Conservation (phyloP, 176 grass and related monocot species). For the Urochloa ruziziensis region DNA sequence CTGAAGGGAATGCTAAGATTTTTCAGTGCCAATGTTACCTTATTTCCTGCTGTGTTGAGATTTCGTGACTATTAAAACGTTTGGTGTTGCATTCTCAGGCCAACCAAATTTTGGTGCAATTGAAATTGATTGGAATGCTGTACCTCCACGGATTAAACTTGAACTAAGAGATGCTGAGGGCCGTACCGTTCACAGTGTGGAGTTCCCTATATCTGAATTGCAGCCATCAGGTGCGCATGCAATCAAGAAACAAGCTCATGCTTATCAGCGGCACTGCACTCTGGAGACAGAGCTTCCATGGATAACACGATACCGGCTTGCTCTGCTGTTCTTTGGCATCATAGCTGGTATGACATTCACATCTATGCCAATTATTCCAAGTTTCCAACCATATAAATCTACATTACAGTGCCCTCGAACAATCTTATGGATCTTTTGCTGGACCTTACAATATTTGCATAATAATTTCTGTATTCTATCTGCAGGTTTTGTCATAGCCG, state of each 20-base stretch:
- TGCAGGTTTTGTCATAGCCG: conserved; percentile 29
- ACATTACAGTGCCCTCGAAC: background rate
- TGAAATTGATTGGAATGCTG: conserved; percentile 70
- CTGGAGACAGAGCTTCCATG: conserved; percentile 68
- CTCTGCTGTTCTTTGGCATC: conserved; percentile 48
- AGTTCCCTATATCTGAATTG: conserved; percentile 67
- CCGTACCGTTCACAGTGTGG: conserved; percentile 48
- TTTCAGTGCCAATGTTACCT: conserved; percentile 15
- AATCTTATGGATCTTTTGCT: background rate
- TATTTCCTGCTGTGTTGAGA: conserved; percentile 8
- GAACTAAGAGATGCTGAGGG: conserved; percentile 69
- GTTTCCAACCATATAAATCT: background rate
- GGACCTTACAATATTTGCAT: background rate
- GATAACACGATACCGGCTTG: conserved; percentile 49
- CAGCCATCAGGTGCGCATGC: conserved; percentile 18
- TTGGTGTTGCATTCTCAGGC: conserved; percentile 47
- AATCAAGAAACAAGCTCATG: background rate
- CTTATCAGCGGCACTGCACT: conserved; percentile 51
- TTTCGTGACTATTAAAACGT: background rate
- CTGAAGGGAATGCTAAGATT: background rate
- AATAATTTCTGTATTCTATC: background rate
- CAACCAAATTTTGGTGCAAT: conserved; percentile 91
- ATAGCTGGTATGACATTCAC: conserved; percentile 51
- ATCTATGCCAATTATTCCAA: background rate
- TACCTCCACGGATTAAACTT: conserved; percentile 56